These are phyloP conservation scores for Oryza glaberrima DNA, from an alignment of 176 grass and related monocot genomes.

Conservation along the genomic window DNA sequence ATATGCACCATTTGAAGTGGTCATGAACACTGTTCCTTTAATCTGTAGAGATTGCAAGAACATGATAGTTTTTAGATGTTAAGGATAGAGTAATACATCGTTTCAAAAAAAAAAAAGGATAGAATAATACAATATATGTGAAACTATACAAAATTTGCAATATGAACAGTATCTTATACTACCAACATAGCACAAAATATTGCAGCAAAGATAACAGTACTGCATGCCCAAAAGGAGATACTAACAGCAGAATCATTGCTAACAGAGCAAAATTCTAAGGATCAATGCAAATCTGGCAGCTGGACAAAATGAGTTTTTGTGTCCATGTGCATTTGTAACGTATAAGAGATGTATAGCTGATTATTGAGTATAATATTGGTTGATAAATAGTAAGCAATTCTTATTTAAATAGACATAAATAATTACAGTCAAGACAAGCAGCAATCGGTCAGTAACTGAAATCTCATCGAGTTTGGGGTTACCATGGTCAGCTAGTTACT, in stretches of 20 bases:
- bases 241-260: background rate
- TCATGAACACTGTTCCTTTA: conserved; percentile 84
- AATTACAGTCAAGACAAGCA: background rate
- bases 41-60: conserved; percentile 60
- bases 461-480: background rate
- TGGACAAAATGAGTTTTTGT: background rate
- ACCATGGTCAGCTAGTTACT: background rate
- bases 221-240: background rate
- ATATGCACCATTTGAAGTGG: conserved; percentile 64
- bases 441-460: conserved; percentile 12
- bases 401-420: background rate
- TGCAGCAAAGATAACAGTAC: background rate
- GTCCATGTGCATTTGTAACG: conserved; percentile 13
- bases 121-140: background rate
- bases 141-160: background rate
- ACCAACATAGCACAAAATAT: background rate
- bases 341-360: background rate
- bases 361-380: background rate
- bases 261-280: background rate
- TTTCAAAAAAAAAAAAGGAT: background rate
- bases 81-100: background rate
- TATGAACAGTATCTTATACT: background rate
- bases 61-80: conserved; percentile 23
- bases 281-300: background rate
- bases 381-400: background rate